Evolutionary conservation across 768 basidiomycete genomes (phyloP).

Genomic region (Coprinopsis sp.): DNA sequence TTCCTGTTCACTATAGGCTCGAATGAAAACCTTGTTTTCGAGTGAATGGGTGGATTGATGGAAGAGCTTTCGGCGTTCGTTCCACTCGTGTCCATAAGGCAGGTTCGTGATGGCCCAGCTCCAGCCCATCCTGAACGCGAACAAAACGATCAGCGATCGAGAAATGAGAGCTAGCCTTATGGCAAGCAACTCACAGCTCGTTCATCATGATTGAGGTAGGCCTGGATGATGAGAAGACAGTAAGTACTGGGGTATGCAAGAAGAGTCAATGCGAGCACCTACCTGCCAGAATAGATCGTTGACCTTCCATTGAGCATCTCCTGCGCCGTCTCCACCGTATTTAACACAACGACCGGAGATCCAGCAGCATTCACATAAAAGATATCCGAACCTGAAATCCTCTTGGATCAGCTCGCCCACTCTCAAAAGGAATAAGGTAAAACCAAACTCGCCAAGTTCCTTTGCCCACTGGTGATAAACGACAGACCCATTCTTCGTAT

Average conservation of each 20-base stretch:
- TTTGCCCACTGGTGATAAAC: slow-evolving; percentile 1
- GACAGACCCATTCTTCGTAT: neutral
- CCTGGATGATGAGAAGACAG: neutral
- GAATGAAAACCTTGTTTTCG: slow-evolving; percentile 2
- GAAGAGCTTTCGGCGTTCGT: slow-evolving; percentile 4
- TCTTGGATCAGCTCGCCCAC: neutral
- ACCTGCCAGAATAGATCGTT: slow-evolving; percentile 18
- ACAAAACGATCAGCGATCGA: neutral
- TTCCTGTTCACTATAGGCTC: slow-evolving; percentile 1
- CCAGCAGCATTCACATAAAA: slow-evolving; percentile 18
- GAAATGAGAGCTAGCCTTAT: neutral
- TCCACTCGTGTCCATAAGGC: slow-evolving; percentile 9
- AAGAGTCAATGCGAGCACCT: neutral
- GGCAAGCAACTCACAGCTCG: slow-evolving; percentile 12
- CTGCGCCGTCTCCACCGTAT: slow-evolving; percentile 15
- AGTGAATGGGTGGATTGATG: neutral
- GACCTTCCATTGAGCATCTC: slow-evolving; percentile 21
- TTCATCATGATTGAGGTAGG: slow-evolving; percentile 14
- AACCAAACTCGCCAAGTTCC: neutral
- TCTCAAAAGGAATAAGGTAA: neutral
- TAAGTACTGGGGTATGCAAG: neutral
- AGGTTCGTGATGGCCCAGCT: slow-evolving; percentile 1
- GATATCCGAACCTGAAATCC: slow-evolving; percentile 19
- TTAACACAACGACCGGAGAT: slow-evolving; percentile 17
- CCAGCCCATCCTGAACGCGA: slow-evolving; percentile 14